A percentile compares a stretch with the other conserved stretches of the same genome.
Conservation (phyloP, 2,329 filamentous ascomycete species). For the Pyrenophora tritici-repentis region DNA sequence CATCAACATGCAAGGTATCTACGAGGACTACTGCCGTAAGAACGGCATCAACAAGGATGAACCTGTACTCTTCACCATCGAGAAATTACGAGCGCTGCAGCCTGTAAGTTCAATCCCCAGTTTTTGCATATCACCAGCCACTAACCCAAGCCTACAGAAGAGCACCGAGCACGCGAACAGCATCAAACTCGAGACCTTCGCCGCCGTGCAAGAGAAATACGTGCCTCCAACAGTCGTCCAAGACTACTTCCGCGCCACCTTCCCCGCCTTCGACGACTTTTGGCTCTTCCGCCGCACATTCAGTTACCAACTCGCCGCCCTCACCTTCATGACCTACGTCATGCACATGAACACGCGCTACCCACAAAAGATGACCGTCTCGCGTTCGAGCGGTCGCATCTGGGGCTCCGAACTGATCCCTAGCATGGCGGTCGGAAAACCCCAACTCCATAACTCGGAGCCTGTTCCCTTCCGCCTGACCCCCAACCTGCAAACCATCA, state of each 20-base stretch:
- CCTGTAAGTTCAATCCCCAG: constrained; percentile 33
- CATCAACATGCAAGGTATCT: constrained; percentile 91
- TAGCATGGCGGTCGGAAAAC: constrained; percentile 80
- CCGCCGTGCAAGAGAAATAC: constrained; percentile 91
- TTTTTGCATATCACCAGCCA: not conserved
- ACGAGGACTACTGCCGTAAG: constrained; percentile 92
- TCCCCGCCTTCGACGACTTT: constrained; percentile 89
- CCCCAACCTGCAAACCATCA: constrained; percentile 91
- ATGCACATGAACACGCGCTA: constrained; percentile 97
- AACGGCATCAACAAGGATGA: constrained; percentile 92
- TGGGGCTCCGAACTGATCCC: constrained; percentile 97
- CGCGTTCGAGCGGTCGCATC: constrained; percentile 81
- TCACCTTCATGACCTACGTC: constrained; percentile 98
- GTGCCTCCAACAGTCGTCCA: constrained; percentile 81
- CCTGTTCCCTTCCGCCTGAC: constrained; percentile 96
- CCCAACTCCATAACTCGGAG: constrained; percentile 93
- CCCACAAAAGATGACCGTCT: constrained; percentile 93
- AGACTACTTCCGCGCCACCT: constrained; percentile 87
- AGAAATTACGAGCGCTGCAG: constrained; percentile 77
- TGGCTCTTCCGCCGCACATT: constrained; percentile 99
- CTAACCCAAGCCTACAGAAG: constrained; percentile 55
- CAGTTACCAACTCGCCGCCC: constrained; percentile 89
- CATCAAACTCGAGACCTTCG: constrained; percentile 87
- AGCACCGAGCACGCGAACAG: constrained; percentile 70
- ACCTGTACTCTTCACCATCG: constrained; percentile 91